These are phyloP conservation scores for Bathelium albidoporum DNA, from an alignment of 495 filamentous ascomycete species.

Conservation along the genomic window DNA sequence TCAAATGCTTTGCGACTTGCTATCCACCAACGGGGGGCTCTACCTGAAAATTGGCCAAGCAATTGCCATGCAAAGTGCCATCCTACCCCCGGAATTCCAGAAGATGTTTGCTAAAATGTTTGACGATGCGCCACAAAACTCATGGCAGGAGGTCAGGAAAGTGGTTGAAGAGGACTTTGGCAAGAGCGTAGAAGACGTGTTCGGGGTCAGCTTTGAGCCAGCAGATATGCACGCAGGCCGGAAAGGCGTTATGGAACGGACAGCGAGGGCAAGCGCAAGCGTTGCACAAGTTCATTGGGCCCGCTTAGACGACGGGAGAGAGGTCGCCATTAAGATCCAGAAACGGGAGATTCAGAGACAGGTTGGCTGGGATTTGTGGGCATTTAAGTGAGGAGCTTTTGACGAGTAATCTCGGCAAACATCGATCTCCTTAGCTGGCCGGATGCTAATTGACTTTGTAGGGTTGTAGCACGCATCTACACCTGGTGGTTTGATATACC, in stretches of 20 bases:
- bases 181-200: constrained; percentile 71
- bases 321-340: constrained; percentile 93
- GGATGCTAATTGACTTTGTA: constrained; percentile 19
- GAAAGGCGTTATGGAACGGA: constrained; percentile 73
- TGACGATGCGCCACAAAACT: constrained; percentile 92
- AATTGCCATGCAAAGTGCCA: constrained; percentile 93
- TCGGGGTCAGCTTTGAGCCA: constrained; percentile 70
- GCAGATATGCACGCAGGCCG: constrained; percentile 35
- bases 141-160: constrained; percentile 77
- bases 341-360: constrained; percentile 87
- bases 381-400: constrained; percentile 63
- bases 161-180: constrained; percentile 83
- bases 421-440: neutral
- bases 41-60: constrained; percentile 98
- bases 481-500: constrained; percentile 78
- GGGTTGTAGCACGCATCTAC: constrained; percentile 66
- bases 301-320: constrained; percentile 65
- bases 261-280: constrained; percentile 75
- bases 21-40: constrained; percentile 78
- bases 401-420: constrained; percentile 6
- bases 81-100: constrained; percentile 88
- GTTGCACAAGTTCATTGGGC: constrained; percentile 98
- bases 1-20: constrained; percentile 64
- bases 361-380: constrained; percentile 86
- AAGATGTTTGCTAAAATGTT: constrained; percentile 94